Base-by-base conservation (phyloP, 768 basidiomycete species). In the Kwoniella bestiolae region DNA sequence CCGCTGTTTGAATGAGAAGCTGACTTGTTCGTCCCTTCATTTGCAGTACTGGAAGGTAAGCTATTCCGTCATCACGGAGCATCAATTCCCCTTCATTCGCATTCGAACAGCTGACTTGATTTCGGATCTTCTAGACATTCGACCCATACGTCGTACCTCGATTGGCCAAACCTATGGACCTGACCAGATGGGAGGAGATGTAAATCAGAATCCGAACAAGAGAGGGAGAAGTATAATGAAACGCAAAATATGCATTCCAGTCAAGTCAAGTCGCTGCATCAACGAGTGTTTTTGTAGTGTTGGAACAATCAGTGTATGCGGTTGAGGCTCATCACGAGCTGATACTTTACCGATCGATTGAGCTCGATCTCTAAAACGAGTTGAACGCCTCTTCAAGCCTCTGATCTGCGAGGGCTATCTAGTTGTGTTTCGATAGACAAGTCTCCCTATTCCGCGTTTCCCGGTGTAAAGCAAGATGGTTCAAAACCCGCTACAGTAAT, bases 91-190 rank as follows among this genome's bases (percentile, higher is more conserved):
- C 26, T 31, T 14, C 16, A 7, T 16, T 5, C 16, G 31, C 11
- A 52, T 18, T 21, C 18, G 23, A 31, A 8, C 14, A 38, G 23
- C 57, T 60, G 41, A 66, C 38, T 12, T 44, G 9, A 21, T 3
- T 60, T 28, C 29, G 6, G 5, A 31, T 50, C 47, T 23, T n/a
- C 32, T 61, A 79, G 78, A 79, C 78, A 0, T 80, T 80, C 63
- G 79, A 82, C 66, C 81, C 81, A 21, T 80, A 79, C 61, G 79
- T 82, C 67, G 69, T 80, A 4, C 81, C 81, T 28, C 69, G 75
- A 28, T 67, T 82, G 41, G 75, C 78, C 8, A 76, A 77, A 41
- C 71, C 70, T 41, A 82, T 82, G 81, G 79, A 80, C 52, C 64
- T 82, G 44, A 78, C 74, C 9, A 75, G 81, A 65, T 80, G 76